Base-by-base conservation (phyloP, 2,329 filamentous ascomycete species). In the Pseudocercospora vitis region DNA sequence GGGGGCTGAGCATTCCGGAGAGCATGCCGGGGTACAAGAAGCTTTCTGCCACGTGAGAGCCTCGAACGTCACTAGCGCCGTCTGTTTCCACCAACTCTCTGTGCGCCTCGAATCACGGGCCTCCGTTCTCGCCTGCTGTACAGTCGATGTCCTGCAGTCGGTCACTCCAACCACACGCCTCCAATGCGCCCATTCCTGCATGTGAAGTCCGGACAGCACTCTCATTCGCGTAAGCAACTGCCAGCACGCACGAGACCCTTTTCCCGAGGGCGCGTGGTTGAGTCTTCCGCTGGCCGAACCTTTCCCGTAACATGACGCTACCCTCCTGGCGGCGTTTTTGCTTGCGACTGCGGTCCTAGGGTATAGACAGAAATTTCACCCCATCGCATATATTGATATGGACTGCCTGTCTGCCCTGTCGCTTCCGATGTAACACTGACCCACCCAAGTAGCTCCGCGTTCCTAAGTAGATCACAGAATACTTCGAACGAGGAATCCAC, bases 401-500 rank as follows among this genome's bases (percentile, higher is more conserved):
- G 37, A 23, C 12, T 23, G 8, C 18, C 37, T 21, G 33, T 21
- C 37, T 24, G 37, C 37, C 37, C 37, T 40, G 19, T 40, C 19
- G 37, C 37, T 16, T 19, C 11, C 12, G 37, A 21, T 24, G 37
- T 42, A 24, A 24, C 12, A 24, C 21, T 23, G 37, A 42, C 37
- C 37, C 37, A 42, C 37, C 24, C 37, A 42, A 23, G 18, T 21
- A 24, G 18, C 37, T 42, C 37, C 37, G 37, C 37, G 37, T 24
- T 42, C 35, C 18, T 23, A 19, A 40, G 35, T 40, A 40, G 35
- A 40, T 40, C 35, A 40, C 35, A 24, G 35, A 19, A 40, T 40
- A 23, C 18, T 24, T 19, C 7, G 35, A 40, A 21, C 35, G 35
- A 40, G 35, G 35, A 40, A 19, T 19, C 37, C 21, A 42, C 37